Evolutionary conservation across 805 yeast species (phyloP).

Genomic region (Ogataea siamensis): DNA sequence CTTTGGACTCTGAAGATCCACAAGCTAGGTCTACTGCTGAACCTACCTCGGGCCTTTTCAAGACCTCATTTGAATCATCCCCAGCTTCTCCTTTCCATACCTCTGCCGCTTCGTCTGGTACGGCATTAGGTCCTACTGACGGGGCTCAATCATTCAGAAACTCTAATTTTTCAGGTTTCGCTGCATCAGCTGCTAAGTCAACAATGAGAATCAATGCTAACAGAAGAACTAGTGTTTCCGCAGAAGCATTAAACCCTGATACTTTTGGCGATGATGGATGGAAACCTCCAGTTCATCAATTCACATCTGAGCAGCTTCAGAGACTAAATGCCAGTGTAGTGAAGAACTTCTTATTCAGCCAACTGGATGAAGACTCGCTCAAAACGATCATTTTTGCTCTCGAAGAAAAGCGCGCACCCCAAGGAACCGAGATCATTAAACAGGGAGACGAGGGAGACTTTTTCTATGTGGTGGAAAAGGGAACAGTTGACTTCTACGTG

Average conservation of each 20-base stretch:
- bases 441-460: constrained; percentile 96
- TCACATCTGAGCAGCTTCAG: constrained; percentile 58
- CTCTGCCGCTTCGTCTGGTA: constrained; percentile 22
- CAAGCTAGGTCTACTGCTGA: constrained; percentile 9
- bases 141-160: neutral
- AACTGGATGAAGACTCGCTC: constrained; percentile 74
- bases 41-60: constrained; percentile 9
- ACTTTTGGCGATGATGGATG: constrained; percentile 64
- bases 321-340: constrained; percentile 71
- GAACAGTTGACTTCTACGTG: constrained; percentile 77
- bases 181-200: constrained; percentile 31
- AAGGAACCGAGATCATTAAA: constrained; percentile 65
- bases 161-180: constrained; percentile 22
- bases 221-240: constrained; percentile 87
- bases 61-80: constrained; percentile 26
- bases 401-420: constrained; percentile 61
- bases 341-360: constrained; percentile 80
- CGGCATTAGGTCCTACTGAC: constrained; percentile 1
- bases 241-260: constrained; percentile 81
- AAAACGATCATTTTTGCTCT: constrained; percentile 81
- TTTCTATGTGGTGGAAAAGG: constrained; percentile 82
- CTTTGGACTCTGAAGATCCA: constrained; percentile 31
- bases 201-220: constrained; percentile 69
- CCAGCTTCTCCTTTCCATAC: constrained; percentile 27
- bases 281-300: constrained; percentile 69